Conservation (phyloP, 1,284 basidiomycete genomes). For the Heterobasidion annosum region DNA sequence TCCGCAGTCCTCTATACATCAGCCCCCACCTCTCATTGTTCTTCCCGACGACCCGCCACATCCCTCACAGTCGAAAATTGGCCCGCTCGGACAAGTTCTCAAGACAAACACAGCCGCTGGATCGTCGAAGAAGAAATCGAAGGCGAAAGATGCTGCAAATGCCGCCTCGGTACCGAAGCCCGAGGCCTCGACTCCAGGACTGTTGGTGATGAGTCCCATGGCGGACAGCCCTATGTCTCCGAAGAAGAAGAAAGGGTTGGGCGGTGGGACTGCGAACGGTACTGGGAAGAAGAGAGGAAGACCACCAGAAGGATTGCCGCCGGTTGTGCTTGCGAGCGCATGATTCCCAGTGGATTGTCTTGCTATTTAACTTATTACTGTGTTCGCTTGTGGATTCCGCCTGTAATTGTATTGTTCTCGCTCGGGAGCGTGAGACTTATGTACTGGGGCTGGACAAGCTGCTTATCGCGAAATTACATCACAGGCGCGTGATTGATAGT, state of each 20-base stretch:
- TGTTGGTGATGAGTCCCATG: background rate
- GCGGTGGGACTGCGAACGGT: slow-evolving; percentile 21
- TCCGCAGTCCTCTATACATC: background rate
- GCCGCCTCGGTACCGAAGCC: background rate
- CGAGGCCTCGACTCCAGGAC: background rate
- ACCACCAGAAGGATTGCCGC: slow-evolving; percentile 27
- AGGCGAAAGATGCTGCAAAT: slow-evolving; percentile 20
- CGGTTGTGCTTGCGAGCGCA: slow-evolving; percentile 46
- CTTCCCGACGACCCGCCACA: slow-evolving; percentile 57
- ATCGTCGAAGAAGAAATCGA: slow-evolving; percentile 27
- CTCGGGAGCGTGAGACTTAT: background rate
- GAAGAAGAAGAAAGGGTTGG: slow-evolving; percentile 25
- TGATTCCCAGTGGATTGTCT: slow-evolving; percentile 15
- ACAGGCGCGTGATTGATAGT: background rate
- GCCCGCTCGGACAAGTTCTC: slow-evolving; percentile 65
- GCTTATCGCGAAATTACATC: background rate
- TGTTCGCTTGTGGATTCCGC: background rate
- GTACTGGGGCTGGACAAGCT: background rate
- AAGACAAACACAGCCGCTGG: slow-evolving; percentile 20
- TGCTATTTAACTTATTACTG: background rate
- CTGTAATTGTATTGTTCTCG: background rate
- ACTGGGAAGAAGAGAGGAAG: slow-evolving; percentile 21
- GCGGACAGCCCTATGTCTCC: slow-evolving; percentile 8
- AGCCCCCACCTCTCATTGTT: slow-evolving; percentile 14
- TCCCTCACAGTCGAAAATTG: slow-evolving; percentile 55